A percentile compares a stretch with the other conserved stretches of the same genome.
Evolutionary conservation across 176 grass and related monocot species (phyloP).

Genomic region (Raddia guianensis): DNA sequence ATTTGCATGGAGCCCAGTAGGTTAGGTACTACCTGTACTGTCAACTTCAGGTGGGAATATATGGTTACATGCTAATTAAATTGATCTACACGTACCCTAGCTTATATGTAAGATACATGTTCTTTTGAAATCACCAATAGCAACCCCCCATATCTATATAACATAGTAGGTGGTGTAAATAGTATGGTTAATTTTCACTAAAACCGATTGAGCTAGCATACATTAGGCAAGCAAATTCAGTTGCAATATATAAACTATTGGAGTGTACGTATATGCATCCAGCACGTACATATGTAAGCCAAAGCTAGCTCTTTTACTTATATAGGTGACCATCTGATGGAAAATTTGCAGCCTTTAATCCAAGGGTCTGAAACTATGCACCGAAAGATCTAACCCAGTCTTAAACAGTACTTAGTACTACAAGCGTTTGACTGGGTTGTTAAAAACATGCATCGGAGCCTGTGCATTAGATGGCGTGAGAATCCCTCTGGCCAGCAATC

Average conservation of each 20-base stretch:
- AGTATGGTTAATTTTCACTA: neutral
- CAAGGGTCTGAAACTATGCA: neutral
- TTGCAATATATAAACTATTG: neutral
- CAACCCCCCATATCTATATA: neutral
- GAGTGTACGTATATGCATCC: neutral
- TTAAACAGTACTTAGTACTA: neutral
- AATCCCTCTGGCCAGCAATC: conserved; percentile 53
- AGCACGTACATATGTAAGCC: too few relatives aligned
- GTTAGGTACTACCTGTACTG: neutral
- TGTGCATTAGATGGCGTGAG: conserved; percentile 58
- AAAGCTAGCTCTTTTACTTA: too few relatives aligned
- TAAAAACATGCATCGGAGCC: conserved; percentile 11
- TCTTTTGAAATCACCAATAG: neutral
- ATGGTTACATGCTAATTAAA: neutral
- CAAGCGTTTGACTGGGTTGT: conserved; percentile 50
- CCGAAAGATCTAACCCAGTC: neutral
- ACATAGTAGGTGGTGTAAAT: neutral
- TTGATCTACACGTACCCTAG: neutral
- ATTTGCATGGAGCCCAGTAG: too few relatives aligned
- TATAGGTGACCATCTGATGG: neutral
- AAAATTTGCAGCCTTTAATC: neutral
- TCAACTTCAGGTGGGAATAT: neutral
- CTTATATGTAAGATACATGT: neutral
- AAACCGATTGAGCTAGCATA: neutral
- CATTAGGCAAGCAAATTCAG: neutral